phyloP scores from a whole-genome alignment of 2,329 filamentous ascomycete species.

The Stachybotrys chlorohalonatus region DNA sequence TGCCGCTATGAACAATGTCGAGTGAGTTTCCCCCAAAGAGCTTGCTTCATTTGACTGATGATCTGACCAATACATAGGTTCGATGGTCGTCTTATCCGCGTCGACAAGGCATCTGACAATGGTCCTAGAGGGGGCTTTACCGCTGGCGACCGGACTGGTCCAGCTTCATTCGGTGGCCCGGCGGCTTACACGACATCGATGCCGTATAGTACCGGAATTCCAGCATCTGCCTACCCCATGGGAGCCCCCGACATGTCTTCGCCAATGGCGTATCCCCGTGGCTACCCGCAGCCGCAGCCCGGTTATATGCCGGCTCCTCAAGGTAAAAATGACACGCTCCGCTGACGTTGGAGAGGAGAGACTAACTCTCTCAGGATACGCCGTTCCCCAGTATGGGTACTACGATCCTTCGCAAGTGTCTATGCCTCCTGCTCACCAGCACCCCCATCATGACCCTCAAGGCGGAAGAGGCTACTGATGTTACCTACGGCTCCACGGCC shows the following conservation, averaged over 20 bases:
- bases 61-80: constrained; percentile 48
- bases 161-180: constrained; percentile 31
- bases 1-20: constrained; percentile 73
- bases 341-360: not conserved
- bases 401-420: constrained; percentile 28
- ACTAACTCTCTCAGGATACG: not conserved
- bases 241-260: constrained; percentile 26
- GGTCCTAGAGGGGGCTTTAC: constrained; percentile 42
- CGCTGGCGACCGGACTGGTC: constrained; percentile 23
- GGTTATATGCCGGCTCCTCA: constrained; percentile 28
- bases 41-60: constrained; percentile 9
- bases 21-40: constrained; percentile 48
- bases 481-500: too few species aligned
- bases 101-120: constrained; percentile 89
- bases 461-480: constrained; percentile 33
- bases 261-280: constrained; percentile 26
- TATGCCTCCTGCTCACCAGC: constrained; percentile 18
- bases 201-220: constrained; percentile 16
- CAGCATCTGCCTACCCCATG: constrained; percentile 21
- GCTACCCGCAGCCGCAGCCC: constrained; percentile 24
- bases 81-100: constrained; percentile 87
- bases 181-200: constrained; percentile 35
- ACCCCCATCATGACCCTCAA: constrained; percentile 25
- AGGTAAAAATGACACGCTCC: constrained; percentile 19
- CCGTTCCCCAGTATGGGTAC: constrained; percentile 31